Percentiles rank a stretch among this genome's conserved stretches.
These are phyloP conservation scores for Murraya koenigii DNA, from an alignment of 345 rosid species.

Conservation along the genomic window DNA sequence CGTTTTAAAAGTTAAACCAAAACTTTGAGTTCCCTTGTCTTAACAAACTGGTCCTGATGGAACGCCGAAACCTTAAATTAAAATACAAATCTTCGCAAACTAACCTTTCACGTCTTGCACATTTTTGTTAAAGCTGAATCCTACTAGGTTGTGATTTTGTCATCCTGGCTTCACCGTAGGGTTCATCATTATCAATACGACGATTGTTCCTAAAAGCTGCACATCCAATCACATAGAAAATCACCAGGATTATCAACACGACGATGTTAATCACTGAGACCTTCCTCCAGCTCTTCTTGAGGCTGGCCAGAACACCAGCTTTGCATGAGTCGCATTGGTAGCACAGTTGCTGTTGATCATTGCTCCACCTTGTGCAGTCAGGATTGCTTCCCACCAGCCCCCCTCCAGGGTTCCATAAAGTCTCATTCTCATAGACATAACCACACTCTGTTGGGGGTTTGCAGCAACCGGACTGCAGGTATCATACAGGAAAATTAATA, in stretches of 20 bases:
- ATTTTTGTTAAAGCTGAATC: constrained; percentile 41
- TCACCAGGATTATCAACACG: constrained; percentile 69
- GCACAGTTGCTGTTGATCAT: constrained; percentile 70
- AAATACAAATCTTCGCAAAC: neutral
- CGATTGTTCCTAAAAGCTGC: constrained; percentile 80
- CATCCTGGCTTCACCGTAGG: constrained; percentile 74
- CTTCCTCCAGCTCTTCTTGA: constrained; percentile 93
- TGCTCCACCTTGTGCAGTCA: constrained; percentile 72
- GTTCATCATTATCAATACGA: constrained; percentile 78
- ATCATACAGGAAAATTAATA: neutral
- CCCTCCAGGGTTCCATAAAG: constrained; percentile 49
- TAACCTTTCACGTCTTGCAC: constrained; percentile 1
- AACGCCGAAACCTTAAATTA: constrained; percentile 4
- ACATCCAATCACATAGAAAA: constrained; percentile 67
- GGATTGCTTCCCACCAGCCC: constrained; percentile 30
- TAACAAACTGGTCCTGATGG: constrained; percentile 14
- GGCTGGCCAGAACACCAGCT: constrained; percentile 87
- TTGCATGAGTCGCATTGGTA: constrained; percentile 83
- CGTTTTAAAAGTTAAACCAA: neutral
- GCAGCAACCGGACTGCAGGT: constrained; percentile 86
- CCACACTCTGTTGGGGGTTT: constrained; percentile 91
- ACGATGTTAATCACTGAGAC: constrained; percentile 81
- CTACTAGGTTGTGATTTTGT: constrained; percentile 69
- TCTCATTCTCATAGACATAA: constrained; percentile 66
- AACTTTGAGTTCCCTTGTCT: neutral